phyloP scores from a whole-genome alignment of 495 filamentous ascomycete genomes.

The Sphaerosporella brunnea region DNA sequence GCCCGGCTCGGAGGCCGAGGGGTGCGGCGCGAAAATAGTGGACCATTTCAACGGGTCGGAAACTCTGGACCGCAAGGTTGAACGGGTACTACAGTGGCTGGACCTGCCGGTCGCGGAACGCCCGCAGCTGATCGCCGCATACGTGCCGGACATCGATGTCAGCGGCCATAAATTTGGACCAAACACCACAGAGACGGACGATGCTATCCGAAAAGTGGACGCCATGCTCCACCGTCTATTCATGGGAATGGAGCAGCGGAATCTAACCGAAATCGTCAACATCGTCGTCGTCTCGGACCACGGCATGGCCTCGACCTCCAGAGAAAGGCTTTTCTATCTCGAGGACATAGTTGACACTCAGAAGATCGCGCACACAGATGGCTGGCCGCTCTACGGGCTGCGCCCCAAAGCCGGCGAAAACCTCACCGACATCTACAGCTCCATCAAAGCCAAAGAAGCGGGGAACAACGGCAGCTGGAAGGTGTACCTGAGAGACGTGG shows the following conservation, averaged over 20 bases:
- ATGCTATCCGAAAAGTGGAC: conserved; percentile 59
- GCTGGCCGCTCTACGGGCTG: conserved; percentile 84
- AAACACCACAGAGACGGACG: conserved; percentile 74
- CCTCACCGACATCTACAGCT: conserved; percentile 35
- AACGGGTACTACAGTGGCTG: conserved; percentile 57
- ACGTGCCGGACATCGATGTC: conserved; percentile 77
- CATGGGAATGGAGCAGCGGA: conserved; percentile 55
- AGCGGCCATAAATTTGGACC: conserved; percentile 79
- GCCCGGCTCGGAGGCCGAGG: conserved; percentile 84
- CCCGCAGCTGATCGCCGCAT: conserved; percentile 82
- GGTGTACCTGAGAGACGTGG: conserved; percentile 57
- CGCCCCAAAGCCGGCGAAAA: conserved; percentile 51
- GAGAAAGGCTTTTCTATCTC: conserved; percentile 69
- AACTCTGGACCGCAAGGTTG: conserved; percentile 50
- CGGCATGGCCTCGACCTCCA: conserved; percentile 87
- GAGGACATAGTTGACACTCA: conserved; percentile 41
- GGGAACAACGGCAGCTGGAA: conserved; percentile 52
- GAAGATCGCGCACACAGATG: conserved; percentile 73
- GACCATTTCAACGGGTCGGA: conserved; percentile 75
- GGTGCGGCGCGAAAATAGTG: conserved; percentile 41
- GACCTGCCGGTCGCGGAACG: conserved; percentile 54
- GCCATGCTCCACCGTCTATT: conserved; percentile 60
- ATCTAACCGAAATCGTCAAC: conserved; percentile 78
- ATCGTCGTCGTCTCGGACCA: conserved; percentile 97
- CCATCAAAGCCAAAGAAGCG: conserved; percentile 29